Base-by-base conservation (phyloP, 495 filamentous ascomycete species). In the Rhizodiscina lignyota region DNA sequence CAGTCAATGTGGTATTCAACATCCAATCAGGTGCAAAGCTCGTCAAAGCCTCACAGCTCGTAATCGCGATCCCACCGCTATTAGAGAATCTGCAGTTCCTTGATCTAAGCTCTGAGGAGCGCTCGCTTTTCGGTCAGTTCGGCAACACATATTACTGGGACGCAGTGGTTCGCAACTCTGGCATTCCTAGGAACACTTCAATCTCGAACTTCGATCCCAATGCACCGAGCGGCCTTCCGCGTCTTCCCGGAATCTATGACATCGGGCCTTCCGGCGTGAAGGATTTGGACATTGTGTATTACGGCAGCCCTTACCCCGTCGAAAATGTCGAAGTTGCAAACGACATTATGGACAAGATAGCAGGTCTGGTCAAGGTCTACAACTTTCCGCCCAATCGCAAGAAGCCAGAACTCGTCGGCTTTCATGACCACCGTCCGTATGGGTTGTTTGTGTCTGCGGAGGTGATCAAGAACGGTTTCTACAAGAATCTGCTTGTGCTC, bases 401-500 rank as follows among this genome's bases (percentile, higher is more conserved):
- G 16, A 34, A 29, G 21, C 33, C 45, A 0, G 44, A 54, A 38
- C 40, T 51, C 20, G 51, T 49, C 2, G 45, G 34, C 5, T 44
- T 49, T 27, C 37, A 28, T n/a, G 36, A 21, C 13, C 45, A 50
- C 21, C 31, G 35, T 0, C 51, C 48, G 23, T 54, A 46, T 33
- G 34, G 47, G 33, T 18, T 48, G 27, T 33, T 50, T 13, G 46
- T 45, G 13, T 32, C 51, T 11, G 45, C 51, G 0, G 52, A 50
- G 15, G 56, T 53, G 0, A 63, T 71, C 18, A 37, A 36, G 18
- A 33, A 27, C 19, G 68, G 68, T 1, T 74, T 70, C 35, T 68
- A 73, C 30, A 42, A 56, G 34, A 38, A 59, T 17, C 39, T 67
- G 36, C 58, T 65, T 40, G 59, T 38, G 8, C 42, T 77, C 38